Evolutionary conservation across 2,329 filamentous ascomycete genomes (phyloP), one percentile per base, ranked within the genome.

Genomic region (Aspergillus quadrilineatus): DNA sequence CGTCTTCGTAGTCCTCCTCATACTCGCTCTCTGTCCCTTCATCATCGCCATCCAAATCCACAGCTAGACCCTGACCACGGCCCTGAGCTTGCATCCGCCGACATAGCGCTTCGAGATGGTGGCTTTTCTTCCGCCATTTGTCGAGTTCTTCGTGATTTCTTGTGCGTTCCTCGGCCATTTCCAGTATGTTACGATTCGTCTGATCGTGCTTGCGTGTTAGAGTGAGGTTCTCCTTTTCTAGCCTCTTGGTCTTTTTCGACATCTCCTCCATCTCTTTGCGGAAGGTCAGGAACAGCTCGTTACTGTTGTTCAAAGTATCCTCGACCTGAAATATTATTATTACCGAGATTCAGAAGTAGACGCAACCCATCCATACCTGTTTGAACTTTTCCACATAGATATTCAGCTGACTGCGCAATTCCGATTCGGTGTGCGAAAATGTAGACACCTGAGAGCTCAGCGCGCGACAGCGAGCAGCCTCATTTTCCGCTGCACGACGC

Each of bases 361-460:
- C 56, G 56, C 56, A 63, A 64, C 30, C 30, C 50, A 61, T 54
- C 74, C 83, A 75, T 85, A 96, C 93, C 89, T 99, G 94, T 80
- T 97, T 97, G 78, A 97, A 97, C 78, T 97, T 99, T 73, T 99
- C 94, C 28, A 97, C 93, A 68, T 99, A 99, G 66, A 97, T 93
- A 73, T 97, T 97, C 67, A 99, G 85, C 75, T 99, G 94, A 67
- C 90, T 95, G 58, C 94, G 82, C 54, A 99, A 82, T 75, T 97
- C 93, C 14, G 90, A 89, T 76, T 99, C 94, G 8, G 93, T 97
- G 75, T 96, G 94, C 36, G 92, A 94, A 73, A 97, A 97, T 1
- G 92, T 95, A 64, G 92, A 90, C 26, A 97, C 92, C 75, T 99
- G 94, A 36, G 86, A 82, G 65, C 94, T 96, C 51, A 99, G 82